These are phyloP conservation scores for Phaseolus coccineus DNA, from an alignment of 331 rosid species.

Conservation along the genomic window DNA sequence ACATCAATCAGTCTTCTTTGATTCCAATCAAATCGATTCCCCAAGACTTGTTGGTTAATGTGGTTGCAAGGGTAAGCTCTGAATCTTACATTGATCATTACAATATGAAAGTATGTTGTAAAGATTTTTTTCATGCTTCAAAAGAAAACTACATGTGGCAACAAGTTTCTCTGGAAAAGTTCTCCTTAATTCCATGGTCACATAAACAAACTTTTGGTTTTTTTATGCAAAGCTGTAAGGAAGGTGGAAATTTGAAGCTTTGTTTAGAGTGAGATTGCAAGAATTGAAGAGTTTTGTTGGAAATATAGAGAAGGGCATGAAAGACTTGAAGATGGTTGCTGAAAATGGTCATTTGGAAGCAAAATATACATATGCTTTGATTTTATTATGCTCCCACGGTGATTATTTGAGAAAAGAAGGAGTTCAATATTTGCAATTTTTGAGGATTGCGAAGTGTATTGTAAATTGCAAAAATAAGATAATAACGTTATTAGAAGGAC, in stretches of 20 bases:
- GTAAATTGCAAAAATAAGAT: conserved; percentile 16
- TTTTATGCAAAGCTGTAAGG: conserved; percentile 19
- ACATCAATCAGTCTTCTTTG: too few species aligned
- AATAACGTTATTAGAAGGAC: rapidly evolving
- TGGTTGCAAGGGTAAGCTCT: conserved; percentile 30
- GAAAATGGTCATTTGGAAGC: conserved; percentile 37
- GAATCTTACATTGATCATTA: conserved; percentile 15
- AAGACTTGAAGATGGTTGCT: background rate
- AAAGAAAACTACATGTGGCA: background rate
- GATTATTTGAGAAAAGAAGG: conserved; percentile 15
- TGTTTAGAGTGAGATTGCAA: conserved; percentile 32
- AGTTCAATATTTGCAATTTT: conserved; percentile 9
- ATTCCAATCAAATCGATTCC: conserved; percentile 16
- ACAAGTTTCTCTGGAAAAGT: conserved; percentile 16
- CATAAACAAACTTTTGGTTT: background rate
- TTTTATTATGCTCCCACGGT: conserved; percentile 3
- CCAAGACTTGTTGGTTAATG: conserved; percentile 18
- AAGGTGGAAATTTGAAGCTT: conserved; percentile 7
- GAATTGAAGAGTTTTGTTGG: background rate
- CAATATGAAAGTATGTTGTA: conserved; percentile 20
- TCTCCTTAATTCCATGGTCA: background rate
- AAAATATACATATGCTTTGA: conserved; percentile 34
- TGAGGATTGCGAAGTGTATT: conserved; percentile 32
- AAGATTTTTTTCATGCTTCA: background rate
- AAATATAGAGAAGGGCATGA: background rate